Evolutionary conservation across 2,329 filamentous ascomycete genomes (phyloP).

Genomic region (Fusarium sp.): DNA sequence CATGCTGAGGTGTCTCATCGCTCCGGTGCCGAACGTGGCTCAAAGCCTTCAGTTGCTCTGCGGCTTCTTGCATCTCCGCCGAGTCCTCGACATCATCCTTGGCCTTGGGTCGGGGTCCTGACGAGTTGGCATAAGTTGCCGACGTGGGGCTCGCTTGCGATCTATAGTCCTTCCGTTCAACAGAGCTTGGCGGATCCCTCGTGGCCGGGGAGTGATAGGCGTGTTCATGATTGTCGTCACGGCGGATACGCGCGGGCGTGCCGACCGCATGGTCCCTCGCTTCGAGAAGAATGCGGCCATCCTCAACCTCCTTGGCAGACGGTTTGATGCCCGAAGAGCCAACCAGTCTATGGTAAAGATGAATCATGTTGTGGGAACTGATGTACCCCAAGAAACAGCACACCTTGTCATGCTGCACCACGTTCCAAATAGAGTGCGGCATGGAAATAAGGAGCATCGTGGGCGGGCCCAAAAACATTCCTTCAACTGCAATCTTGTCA

Average conservation of each 20-base stretch:
- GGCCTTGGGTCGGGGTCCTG: conserved; percentile 41
- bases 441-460: conserved; percentile 72
- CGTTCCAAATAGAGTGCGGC: conserved; percentile 68
- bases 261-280: conserved; percentile 57
- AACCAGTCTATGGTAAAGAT: conserved; percentile 67
- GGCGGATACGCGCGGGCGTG: conserved; percentile 43
- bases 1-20: conserved; percentile 51
- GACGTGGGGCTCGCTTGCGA: conserved; percentile 44
- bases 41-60: conserved; percentile 70
- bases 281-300: conserved; percentile 64
- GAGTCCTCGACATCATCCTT: conserved; percentile 62
- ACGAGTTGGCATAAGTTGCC: conserved; percentile 32
- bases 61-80: conserved; percentile 73
- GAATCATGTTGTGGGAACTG: conserved; percentile 71
- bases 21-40: conserved; percentile 67
- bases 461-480: conserved; percentile 72
- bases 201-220: conserved; percentile 38
- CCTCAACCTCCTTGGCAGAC: conserved; percentile 62
- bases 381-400: conserved; percentile 71
- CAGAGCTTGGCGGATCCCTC: conserved; percentile 36
- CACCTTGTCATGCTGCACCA: conserved; percentile 71
- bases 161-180: conserved; percentile 40
- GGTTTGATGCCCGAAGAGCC: conserved; percentile 55
- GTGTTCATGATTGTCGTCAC: conserved; percentile 45
- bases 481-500: conserved; percentile 68